These are phyloP conservation scores for Triticum monococcum DNA, from an alignment of 176 grass and related monocot genomes.

Conservation along the genomic window DNA sequence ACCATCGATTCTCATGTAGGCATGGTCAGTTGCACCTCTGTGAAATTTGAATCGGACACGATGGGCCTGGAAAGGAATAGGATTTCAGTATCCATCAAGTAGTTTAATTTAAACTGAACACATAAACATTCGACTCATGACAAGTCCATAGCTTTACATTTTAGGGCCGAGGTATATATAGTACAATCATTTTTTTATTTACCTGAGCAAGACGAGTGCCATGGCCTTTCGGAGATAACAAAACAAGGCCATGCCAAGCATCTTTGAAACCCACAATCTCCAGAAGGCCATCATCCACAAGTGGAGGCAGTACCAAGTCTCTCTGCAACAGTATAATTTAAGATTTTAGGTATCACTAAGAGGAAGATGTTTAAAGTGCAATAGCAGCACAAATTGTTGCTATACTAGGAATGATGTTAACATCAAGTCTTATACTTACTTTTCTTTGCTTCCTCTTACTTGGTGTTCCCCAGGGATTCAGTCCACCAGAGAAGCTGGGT, in stretches of 20 bases:
- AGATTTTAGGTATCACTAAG: neutral
- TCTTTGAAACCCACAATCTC: conserved; percentile 98
- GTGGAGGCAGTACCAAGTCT: conserved; percentile 76
- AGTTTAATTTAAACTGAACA: neutral
- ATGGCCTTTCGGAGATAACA: conserved; percentile 81
- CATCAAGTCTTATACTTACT: conserved; percentile 44
- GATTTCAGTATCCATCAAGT: neutral
- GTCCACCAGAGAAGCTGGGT: conserved; percentile 96
- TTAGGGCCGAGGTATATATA: neutral
- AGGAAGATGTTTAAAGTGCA: neutral
- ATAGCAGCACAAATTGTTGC: neutral
- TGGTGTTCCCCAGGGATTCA: conserved; percentile 97
- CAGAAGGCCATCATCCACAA: conserved; percentile 91
- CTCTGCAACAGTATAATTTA: conserved; percentile 56
- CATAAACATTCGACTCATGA: neutral
- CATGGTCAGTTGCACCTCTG: conserved; percentile 53
- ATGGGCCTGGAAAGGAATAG: conserved; percentile 52
- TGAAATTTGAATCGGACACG: conserved; percentile 73
- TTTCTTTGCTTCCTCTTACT: conserved; percentile 83
- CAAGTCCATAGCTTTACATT: neutral
- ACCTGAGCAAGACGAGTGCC: conserved; percentile 96
- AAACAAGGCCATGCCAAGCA: conserved; percentile 95
- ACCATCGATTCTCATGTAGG: conserved; percentile 97
- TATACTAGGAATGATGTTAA: neutral
- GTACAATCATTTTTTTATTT: neutral